Evolutionary conservation across 768 basidiomycete genomes (phyloP), one percentile per base, ranked within the genome.

Genomic region (Coprinopsis sp.): DNA sequence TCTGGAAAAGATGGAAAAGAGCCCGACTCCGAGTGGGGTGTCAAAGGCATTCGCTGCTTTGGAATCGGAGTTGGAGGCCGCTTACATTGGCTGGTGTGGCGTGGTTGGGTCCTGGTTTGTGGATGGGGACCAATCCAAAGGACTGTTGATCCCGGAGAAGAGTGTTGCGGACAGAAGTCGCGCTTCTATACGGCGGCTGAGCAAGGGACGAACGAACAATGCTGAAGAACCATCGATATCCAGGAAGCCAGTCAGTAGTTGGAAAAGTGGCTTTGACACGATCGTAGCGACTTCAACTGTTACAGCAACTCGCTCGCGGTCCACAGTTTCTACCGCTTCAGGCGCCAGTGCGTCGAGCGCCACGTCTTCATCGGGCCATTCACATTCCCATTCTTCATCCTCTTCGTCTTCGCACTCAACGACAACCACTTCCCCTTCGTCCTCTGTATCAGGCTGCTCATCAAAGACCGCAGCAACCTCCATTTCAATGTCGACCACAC

Each of bases 1-100:
- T 33, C 52, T 82, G n/a, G 62, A 61, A 16, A 63, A 64, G n/a
- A 72, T 82, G 57, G 70, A 77, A 27, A 56, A 56, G 24, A 82
- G 85, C 44, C 84, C 83, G 12, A 82, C 80, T 34, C 79, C 79
- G 2, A 76, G 73, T 68, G 84, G 84, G 7, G 76, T 85, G 24
- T 76, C 80, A 10, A 67, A 71, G 4, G 78, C 84, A 6, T 81
- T 86, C 51, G 63, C 84, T 21, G 62, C 70, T 0, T 68, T 65
- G 38, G 73, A 81, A 54, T 70, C 74, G 22, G 65, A 67, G n/a
- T 58, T 85, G 18, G 78, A 82, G 52, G 58, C 59, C 11, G 74
- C 81, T 1, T 76, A 84, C 50, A 71, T 82, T 37, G 66, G 70
- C 1, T 87, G 83, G 81, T 81, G 76, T 46, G 66, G 70, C 28